A percentile compares a stretch with the other conserved stretches of the same genome.
phyloP scores from a whole-genome alignment of 2,329 filamentous ascomycete species.

The Fonsecaea pugnacius region DNA sequence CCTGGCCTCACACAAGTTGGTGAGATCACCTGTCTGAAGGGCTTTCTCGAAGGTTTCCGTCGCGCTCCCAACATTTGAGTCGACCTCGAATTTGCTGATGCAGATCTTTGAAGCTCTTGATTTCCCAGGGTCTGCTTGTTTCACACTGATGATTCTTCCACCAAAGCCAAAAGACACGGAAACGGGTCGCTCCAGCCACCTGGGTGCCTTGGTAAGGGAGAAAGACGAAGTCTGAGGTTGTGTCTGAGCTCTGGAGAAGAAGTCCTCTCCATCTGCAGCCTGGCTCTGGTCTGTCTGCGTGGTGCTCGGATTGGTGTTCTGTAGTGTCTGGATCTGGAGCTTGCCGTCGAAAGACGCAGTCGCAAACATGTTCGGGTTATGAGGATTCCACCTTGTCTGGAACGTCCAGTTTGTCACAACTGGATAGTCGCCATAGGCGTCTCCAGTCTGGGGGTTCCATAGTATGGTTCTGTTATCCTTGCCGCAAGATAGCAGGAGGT shows the following conservation, averaged over 20 bases:
- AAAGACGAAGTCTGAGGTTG: slow-evolving; percentile 91
- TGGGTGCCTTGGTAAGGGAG: slow-evolving; percentile 81
- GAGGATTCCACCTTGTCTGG: slow-evolving; percentile 89
- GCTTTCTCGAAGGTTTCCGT: slow-evolving; percentile 87
- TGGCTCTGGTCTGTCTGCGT: slow-evolving; percentile 68
- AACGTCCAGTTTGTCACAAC: slow-evolving; percentile 99
- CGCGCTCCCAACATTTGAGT: slow-evolving; percentile 79
- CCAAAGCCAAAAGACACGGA: slow-evolving; percentile 94
- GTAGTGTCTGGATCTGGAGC: slow-evolving; percentile 88
- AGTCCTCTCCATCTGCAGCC: slow-evolving; percentile 86
- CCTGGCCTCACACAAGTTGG: slow-evolving; percentile 77
- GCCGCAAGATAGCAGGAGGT: slow-evolving; percentile 86
- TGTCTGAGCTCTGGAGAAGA: slow-evolving; percentile 90
- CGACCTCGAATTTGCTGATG: slow-evolving; percentile 86
- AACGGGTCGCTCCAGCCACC: slow-evolving; percentile 83
- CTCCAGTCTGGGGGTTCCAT: slow-evolving; percentile 94
- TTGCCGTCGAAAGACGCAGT: slow-evolving; percentile 98
- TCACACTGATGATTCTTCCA: slow-evolving; percentile 82
- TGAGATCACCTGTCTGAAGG: slow-evolving; percentile 75
- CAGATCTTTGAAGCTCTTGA: slow-evolving; percentile 72
- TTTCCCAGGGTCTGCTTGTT: slow-evolving; percentile 64
- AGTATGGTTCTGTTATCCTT: slow-evolving; percentile 95
- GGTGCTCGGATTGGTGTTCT: slow-evolving; percentile 84
- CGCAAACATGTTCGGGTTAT: slow-evolving; percentile 87
- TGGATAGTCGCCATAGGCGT: slow-evolving; percentile 87